Base-by-base conservation (phyloP, 139 green algal species). In the Ostreobium quekettii region DNA sequence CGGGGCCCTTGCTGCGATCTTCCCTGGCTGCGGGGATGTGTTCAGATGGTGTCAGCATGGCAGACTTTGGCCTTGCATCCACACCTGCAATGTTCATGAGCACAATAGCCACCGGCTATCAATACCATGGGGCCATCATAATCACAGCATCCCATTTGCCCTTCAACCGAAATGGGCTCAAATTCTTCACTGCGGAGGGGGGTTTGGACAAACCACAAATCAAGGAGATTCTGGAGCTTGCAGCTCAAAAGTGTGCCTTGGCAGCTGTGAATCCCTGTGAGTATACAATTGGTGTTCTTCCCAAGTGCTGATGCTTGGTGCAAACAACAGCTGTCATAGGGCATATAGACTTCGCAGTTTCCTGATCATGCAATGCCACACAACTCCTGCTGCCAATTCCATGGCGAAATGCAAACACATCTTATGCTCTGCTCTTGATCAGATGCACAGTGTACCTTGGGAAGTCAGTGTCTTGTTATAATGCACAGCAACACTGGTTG, bases 81-180 rank as follows among this genome's bases (percentile, higher is more conserved):
- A 98, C 91, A 24, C 93, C 93, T 19, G 91, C 90, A 59, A 96
- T 96, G 88, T 98, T 96, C 82, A 95, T 95, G 76, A 84, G 77
- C 72, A 95, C 87, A 49, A 79, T 96, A 31, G 74, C 72, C 3
- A 36, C 71, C 2, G 70, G 73, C 6, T 74, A 83, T 28, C 22
- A 76, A 48, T 85, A 82, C 48, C 59, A 79, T 46, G 85, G 80
- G 1, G 77, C 72, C 70, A 85, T 97, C 60, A 97, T 96, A 85
- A 78, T 95, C 26, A 97, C 91, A 0, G 91, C 90, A 7, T 87
- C 74, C 29, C 90, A 95, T 82, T 82, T 96, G 74, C 89, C 87
- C 2, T 86, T 76, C 53, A 61, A 96, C 70, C 78, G 85, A 59
- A 97, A 94, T 67, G 87, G 85, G 1, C 83, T 93, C 66, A 96